A percentile compares a stretch with the other conserved stretches of the same genome.
phyloP scores from a whole-genome alignment of 2,329 filamentous ascomycete genomes.

The Fusarium mexicanum region DNA sequence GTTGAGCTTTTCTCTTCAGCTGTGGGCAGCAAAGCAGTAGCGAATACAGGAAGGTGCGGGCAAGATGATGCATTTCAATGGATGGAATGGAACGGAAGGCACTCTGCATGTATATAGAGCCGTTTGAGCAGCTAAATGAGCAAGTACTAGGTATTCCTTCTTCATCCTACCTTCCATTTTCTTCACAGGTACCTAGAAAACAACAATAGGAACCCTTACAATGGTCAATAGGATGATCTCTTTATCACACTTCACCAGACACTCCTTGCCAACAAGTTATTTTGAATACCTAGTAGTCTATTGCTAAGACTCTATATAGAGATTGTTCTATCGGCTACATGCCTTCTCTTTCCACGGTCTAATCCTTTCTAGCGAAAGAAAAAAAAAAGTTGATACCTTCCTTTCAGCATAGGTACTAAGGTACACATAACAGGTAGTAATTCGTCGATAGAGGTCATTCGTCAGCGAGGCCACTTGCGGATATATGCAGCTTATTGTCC shows the following conservation, averaged over 20 bases:
- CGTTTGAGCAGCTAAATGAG: neutral
- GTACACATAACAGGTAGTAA: neutral
- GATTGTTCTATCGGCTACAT: neutral
- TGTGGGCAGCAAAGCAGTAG: neutral
- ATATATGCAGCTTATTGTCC: neutral
- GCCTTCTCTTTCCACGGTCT: neutral
- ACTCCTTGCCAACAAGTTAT: neutral
- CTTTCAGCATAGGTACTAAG: neutral
- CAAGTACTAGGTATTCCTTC: neutral
- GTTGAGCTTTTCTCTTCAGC: neutral
- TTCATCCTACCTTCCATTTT: neutral
- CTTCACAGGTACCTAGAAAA: neutral
- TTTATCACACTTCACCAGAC: neutral
- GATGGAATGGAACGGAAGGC: neutral
- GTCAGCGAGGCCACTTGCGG: neutral
- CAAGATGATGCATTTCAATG: neutral
- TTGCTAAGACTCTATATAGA: neutral
- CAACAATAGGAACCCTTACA: neutral
- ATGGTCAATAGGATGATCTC: neutral
- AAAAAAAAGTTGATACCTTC: neutral
- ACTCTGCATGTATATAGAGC: neutral
- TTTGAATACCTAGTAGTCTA: neutral
- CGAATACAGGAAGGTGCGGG: neutral
- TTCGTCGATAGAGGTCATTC: neutral
- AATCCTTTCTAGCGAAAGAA: neutral